Base-by-base conservation (phyloP, 2,329 filamentous ascomycete genomes). In the Rhytidhysteron rufulum region DNA sequence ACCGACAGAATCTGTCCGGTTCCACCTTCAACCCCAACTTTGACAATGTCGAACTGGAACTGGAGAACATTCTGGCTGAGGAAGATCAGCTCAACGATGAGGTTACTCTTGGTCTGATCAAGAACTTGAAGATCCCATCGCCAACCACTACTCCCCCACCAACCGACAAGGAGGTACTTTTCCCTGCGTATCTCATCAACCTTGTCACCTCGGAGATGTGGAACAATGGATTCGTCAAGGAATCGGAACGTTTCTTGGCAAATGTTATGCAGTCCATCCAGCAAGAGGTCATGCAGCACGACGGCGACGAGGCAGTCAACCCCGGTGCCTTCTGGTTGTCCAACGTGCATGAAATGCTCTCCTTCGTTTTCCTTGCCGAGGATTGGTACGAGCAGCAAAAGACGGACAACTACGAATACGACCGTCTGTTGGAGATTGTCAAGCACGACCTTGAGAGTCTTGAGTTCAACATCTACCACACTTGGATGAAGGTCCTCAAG, bases 261-360 rank as follows among this genome's bases (percentile, higher is more conserved):
- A 98, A 97, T 58, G 93, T 98, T 50, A 98, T 98, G 93, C 93
- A 97, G 70, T 95, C 90, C 6, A 97, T 98, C 59, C 93, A 98
- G 66, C 90, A 97, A 66, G 93, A 98, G 66, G 93, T 98, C 41
- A 97, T 98, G 93, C 87, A 95, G 62, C 89, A 98, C 63, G 91
- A 98, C 53, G 90, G 90, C 32, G 93, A 98, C 44, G 91, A 97
- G 58, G 90, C 91, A 27, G 87, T 98, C 70, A 97, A 96, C 68
- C 89, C 90, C 22, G 93, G 93, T 43, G 88, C 93, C 27, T 98
- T 98, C 78, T 98, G 93, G 93, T 77, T 98, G 37, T 97, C 91
- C 34, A 98, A 98, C 67, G 93, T 98, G 34, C 93, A 98, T 66
- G 93, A 98, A 72, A 98, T 98, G 93, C 80, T 98, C 40, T 98